A percentile compares a stretch with the other conserved stretches of the same genome.
phyloP scores from a whole-genome alignment of 148 eudicot species.

The Selenicereus undatus region DNA sequence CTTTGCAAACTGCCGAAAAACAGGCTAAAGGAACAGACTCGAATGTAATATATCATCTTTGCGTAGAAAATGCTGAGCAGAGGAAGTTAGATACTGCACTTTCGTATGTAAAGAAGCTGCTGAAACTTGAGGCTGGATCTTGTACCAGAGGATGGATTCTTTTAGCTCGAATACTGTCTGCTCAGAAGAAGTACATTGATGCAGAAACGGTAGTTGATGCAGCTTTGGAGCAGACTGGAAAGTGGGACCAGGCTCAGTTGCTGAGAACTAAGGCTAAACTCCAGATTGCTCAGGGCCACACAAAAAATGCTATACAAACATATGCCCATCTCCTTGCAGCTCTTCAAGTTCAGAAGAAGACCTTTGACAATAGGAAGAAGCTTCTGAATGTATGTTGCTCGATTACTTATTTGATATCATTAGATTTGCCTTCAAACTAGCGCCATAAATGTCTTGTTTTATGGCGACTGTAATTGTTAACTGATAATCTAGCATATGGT shows the following conservation, averaged over 20 bases:
- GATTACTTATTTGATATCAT: too few species aligned
- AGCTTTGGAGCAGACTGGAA: conserved; percentile 77
- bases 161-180: conserved; percentile 72
- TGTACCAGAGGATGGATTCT: conserved; percentile 69
- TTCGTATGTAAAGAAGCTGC: conserved; percentile 52
- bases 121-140: conserved; percentile 69
- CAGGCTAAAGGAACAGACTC: conserved; percentile 35
- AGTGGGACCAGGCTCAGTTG: conserved; percentile 80
- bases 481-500: not conserved
- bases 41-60: conserved; percentile 47
- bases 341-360: conserved; percentile 70
- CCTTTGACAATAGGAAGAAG: conserved; percentile 44
- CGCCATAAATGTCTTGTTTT: not conserved
- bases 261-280: conserved; percentile 77
- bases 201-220: conserved; percentile 64
- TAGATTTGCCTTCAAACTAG: not conserved
- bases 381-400: conserved; percentile 39
- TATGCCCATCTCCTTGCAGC: conserved; percentile 74
- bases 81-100: conserved; percentile 82
- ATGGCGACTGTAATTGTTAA: too few species aligned
- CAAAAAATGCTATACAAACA: conserved; percentile 58
- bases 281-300: conserved; percentile 59
- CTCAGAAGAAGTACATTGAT: conserved; percentile 61
- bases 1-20: conserved; percentile 47
- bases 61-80: conserved; percentile 81